Conservation (phyloP, 768 basidiomycete genomes). For the Tricholoma bakamatsutake region DNA sequence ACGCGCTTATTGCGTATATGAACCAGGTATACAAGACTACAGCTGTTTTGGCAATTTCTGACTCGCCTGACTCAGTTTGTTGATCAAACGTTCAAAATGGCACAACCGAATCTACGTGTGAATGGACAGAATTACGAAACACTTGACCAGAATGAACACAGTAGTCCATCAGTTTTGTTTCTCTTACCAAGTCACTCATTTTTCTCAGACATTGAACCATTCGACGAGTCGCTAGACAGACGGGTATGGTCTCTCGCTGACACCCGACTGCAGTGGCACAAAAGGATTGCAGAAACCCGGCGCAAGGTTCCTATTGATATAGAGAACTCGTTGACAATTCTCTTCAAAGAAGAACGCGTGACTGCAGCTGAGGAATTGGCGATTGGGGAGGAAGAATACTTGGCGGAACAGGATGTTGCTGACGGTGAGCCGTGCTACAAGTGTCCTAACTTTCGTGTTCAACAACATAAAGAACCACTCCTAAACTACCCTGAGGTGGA, state of each 20-base stretch:
- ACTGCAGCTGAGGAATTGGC: conserved; percentile 21
- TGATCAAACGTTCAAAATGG: conserved; percentile 54
- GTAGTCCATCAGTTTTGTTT: conserved; percentile 20
- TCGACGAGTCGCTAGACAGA: conserved; percentile 83
- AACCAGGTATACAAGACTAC: conserved; percentile 35
- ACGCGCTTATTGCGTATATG: conserved; percentile 42
- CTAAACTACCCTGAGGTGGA: conserved; percentile 18
- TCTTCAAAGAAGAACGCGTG: conserved; percentile 25
- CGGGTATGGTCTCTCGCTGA: conserved; percentile 77
- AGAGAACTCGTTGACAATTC: conserved; percentile 26
- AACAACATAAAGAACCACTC: conserved; percentile 4
- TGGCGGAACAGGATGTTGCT: conserved; percentile 16
- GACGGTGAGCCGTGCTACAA: conserved; percentile 5
- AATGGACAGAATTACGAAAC: conserved; percentile 76
- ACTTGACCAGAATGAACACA: conserved; percentile 48
- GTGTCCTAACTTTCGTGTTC: not conserved
- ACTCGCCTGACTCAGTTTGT: conserved; percentile 40
- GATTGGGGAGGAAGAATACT: conserved; percentile 4
- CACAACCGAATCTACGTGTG: conserved; percentile 68
- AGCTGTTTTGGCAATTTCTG: not conserved
- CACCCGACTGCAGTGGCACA: conserved; percentile 70
- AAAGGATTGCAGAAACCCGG: conserved; percentile 61
- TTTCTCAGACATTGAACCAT: conserved; percentile 62
- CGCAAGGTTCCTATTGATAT: conserved; percentile 56
- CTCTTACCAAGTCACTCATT: not conserved